Conservation (phyloP, 345 rosid genomes). For the Viola odorata region DNA sequence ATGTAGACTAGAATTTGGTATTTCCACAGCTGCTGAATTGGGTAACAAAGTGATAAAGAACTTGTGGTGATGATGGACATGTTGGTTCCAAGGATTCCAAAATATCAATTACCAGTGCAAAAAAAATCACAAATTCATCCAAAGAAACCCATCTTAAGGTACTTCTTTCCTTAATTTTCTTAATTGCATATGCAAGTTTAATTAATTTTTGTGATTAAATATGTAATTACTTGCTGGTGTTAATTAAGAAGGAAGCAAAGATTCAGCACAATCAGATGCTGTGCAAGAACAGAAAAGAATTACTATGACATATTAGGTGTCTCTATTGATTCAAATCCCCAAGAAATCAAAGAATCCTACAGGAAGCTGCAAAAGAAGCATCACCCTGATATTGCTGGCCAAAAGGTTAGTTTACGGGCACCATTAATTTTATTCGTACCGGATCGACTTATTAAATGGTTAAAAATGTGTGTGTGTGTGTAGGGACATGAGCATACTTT, state of each 20-base stretch:
- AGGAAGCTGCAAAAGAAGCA: slow-evolving; percentile 59
- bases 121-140: slow-evolving; percentile 5
- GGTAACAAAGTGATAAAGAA: neutral
- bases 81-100: slow-evolving; percentile 9
- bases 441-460: neutral
- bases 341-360: slow-evolving; percentile 48
- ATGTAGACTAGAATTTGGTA: neutral
- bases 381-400: slow-evolving; percentile 63
- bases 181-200: neutral
- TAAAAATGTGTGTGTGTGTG: neutral
- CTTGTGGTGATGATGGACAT: slow-evolving; percentile 5
- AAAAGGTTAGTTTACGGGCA: slow-evolving; percentile 26
- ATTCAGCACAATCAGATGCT: slow-evolving; percentile 26
- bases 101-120: slow-evolving; percentile 16
- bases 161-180: neutral
- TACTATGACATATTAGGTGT: slow-evolving; percentile 56
- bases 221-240: neutral
- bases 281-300: slow-evolving; percentile 28
- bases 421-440: neutral
- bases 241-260: slow-evolving; percentile 21
- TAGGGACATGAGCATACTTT: slow-evolving; percentile 46
- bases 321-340: slow-evolving; percentile 33
- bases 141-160: slow-evolving; percentile 22
- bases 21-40: neutral
- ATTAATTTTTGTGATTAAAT: neutral